Evolutionary conservation across 257 asterid genomes (phyloP), one percentile per base, ranked within the genome.

Genomic region (Fraxinus quadrangulata): DNA sequence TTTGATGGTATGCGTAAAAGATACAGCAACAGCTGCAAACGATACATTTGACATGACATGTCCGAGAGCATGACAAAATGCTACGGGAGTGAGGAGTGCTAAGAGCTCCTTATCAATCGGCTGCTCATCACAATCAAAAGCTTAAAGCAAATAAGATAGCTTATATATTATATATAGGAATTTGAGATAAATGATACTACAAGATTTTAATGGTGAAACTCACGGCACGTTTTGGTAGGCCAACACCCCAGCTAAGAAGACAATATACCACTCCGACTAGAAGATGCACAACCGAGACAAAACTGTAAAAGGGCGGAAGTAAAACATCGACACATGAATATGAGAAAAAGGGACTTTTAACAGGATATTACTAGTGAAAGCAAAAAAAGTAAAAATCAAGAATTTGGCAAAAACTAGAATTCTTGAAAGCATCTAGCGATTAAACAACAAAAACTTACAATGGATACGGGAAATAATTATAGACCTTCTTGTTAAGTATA

Each of bases 11-110:
- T 89, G 93, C 6, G 93, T 89, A 86, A 89, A 89, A 13, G 93
- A 89, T 16, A 89, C 93, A 73, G 93, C 93, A 37, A 89, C 93
- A 19, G 91, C 91, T 51, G 93, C 93, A 74, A 87, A 87, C 1
- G 93, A 89, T 34, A 89, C 91, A 23, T 89, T 89, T 5, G 93
- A 89, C 93, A 87, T 89, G 23, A 87, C 93, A 76, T 89, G 93
- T 40, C 93, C 93, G 33, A 89, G 89, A 31, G 93, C 91, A 73
- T 89, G 93, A 77, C 91, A 87, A 81, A 84, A 74, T 28, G 91
- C 93, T 30, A 87, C 90, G 0, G 93, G 93, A 71, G 91, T 85
- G 21, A 89, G 91, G 28, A 89, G 71, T 70, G 86, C 87, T 63
- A 89, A 54, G 3, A 85, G 81, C 51, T 87, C 90, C 77, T 79